A percentile compares a stretch with the other conserved stretches of the same genome.
Conservation (phyloP, 768 basidiomycete species). For the Gloeostereum incarnatum region DNA sequence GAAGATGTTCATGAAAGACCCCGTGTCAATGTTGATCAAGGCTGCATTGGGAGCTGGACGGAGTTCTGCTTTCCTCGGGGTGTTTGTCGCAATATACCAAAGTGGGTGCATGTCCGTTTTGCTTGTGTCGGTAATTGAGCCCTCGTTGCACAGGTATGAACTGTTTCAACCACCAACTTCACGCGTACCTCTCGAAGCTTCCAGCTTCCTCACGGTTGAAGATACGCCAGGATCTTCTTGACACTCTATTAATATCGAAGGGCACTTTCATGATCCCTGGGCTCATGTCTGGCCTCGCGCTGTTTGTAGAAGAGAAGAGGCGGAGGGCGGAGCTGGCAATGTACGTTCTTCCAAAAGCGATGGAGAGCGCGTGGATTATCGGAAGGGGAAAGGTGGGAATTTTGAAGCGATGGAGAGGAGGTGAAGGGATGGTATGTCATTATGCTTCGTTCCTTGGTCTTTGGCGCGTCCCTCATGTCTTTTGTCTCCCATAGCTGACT, state of each 20-base stretch:
- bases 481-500: constrained; percentile 30
- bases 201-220: constrained; percentile 24
- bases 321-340: constrained; percentile 88
- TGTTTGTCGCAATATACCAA: constrained; percentile 79
- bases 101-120: constrained; percentile 29
- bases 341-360: constrained; percentile 82
- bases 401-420: constrained; percentile 58
- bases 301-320: constrained; percentile 83
- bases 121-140: not conserved
- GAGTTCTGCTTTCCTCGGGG: constrained; percentile 81
- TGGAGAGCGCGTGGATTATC: constrained; percentile 88
- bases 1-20: constrained; percentile 53
- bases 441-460: constrained; percentile 2
- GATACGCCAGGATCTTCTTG: constrained; percentile 37
- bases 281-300: constrained; percentile 60
- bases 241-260: constrained; percentile 50
- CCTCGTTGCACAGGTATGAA: constrained; percentile 33
- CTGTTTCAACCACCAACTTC: constrained; percentile 58
- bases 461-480: constrained; percentile 3
- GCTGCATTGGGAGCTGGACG: constrained; percentile 66
- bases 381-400: constrained; percentile 71
- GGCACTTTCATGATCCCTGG: constrained; percentile 71
- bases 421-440: constrained; percentile 50
- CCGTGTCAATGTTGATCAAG: constrained; percentile 52
- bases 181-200: constrained; percentile 33